Evolutionary conservation across 2,329 filamentous ascomycete genomes (phyloP).

Genomic region (Tympanopsis confertula): DNA sequence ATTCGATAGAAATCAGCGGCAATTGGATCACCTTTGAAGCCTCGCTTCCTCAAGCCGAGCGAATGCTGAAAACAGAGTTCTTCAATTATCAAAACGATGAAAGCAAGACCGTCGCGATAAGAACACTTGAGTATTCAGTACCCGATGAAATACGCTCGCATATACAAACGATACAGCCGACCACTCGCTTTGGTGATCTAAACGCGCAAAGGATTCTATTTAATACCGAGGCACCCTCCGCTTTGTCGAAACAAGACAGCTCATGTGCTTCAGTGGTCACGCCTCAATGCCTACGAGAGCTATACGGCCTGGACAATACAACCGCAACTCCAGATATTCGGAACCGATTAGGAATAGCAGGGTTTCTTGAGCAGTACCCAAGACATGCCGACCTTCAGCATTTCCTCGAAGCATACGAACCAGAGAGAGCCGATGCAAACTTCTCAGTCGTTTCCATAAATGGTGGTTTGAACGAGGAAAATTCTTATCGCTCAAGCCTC

Average conservation of each 20-base stretch:
- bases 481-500: slow-evolving; percentile 20
- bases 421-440: slow-evolving; percentile 34
- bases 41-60: slow-evolving; percentile 33
- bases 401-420: slow-evolving; percentile 38
- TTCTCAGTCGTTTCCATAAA: slow-evolving; percentile 46
- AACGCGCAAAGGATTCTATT: slow-evolving; percentile 25
- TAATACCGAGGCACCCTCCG: slow-evolving; percentile 10
- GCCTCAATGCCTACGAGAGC: slow-evolving; percentile 31
- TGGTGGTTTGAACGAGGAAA: slow-evolving; percentile 37
- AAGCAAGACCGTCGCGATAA: neutral
- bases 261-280: slow-evolving; percentile 25
- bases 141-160: slow-evolving; percentile 39
- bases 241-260: slow-evolving; percentile 5
- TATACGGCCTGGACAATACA: slow-evolving; percentile 34
- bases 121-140: slow-evolving; percentile 45
- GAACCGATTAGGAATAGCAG: slow-evolving; percentile 30
- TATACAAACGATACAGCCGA: slow-evolving; percentile 54
- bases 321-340: slow-evolving; percentile 17
- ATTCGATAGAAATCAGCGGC: slow-evolving; percentile 33
- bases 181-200: slow-evolving; percentile 46
- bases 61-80: slow-evolving; percentile 33
- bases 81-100: neutral
- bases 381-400: slow-evolving; percentile 32
- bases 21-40: slow-evolving; percentile 52
- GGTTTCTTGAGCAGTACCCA: slow-evolving; percentile 36